phyloP scores from a whole-genome alignment of 2,329 filamentous ascomycete genomes.

The Pseudogymnoascus sp. region DNA sequence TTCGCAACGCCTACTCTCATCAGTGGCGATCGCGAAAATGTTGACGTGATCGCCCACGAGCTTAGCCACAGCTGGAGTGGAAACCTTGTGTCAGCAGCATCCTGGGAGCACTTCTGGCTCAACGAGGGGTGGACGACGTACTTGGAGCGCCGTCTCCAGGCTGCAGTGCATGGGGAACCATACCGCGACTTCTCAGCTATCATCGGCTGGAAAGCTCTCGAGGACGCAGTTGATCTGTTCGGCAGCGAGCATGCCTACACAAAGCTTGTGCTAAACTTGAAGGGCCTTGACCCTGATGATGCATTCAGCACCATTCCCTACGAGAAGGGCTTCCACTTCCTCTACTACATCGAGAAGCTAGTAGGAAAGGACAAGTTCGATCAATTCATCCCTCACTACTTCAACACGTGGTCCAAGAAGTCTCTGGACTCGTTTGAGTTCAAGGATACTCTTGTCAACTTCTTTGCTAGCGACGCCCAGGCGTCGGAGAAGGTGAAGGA shows the following conservation, averaged over 20 bases:
- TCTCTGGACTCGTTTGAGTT: slow-evolving; percentile 93
- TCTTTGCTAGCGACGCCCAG: slow-evolving; percentile 66
- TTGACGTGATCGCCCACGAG: slow-evolving; percentile 93
- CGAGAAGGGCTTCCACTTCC: slow-evolving; percentile 92
- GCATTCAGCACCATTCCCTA: slow-evolving; percentile 90
- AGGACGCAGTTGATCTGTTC: slow-evolving; percentile 71
- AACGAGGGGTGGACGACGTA: slow-evolving; percentile 91
- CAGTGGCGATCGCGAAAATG: slow-evolving; percentile 81
- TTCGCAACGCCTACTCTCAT: slow-evolving; percentile 94
- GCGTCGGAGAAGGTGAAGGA: slow-evolving; percentile 55
- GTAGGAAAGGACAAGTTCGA: slow-evolving; percentile 84
- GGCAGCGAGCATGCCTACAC: slow-evolving; percentile 79
- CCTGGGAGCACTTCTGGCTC: slow-evolving; percentile 74
- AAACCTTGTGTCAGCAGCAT: slow-evolving; percentile 71
- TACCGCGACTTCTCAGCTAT: slow-evolving; percentile 92
- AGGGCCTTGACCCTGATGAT: slow-evolving; percentile 90
- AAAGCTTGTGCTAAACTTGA: slow-evolving; percentile 78
- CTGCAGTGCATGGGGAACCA: slow-evolving; percentile 69
- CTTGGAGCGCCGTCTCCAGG: slow-evolving; percentile 77
- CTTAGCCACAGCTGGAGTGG: slow-evolving; percentile 76
- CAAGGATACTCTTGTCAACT: slow-evolving; percentile 77
- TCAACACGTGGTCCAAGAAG: slow-evolving; percentile 73
- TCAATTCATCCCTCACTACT: slow-evolving; percentile 93
- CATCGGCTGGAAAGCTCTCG: slow-evolving; percentile 81
- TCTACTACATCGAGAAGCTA: slow-evolving; percentile 82